Evolutionary conservation across 2,329 filamentous ascomycete genomes (phyloP).

Genomic region (Aureobasidium sp.): DNA sequence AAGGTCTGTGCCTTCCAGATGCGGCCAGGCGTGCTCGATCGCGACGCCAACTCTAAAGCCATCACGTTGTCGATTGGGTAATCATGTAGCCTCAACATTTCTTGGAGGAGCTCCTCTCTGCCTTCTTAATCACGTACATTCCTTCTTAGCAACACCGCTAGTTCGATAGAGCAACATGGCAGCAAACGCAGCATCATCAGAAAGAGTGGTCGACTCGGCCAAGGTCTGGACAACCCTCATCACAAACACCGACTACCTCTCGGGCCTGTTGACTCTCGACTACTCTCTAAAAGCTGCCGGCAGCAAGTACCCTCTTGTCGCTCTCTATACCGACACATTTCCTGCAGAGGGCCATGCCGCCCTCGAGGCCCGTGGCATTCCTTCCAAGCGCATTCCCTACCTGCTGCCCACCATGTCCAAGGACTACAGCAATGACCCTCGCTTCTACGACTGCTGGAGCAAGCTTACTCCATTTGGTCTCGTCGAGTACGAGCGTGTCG

Average conservation of each 20-base stretch:
- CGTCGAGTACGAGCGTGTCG: conserved; percentile 66
- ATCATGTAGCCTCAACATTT: conserved; percentile 1
- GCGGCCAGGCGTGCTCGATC: neutral
- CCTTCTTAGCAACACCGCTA: neutral
- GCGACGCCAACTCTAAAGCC: conserved; percentile 6
- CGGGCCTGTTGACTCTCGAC: conserved; percentile 73
- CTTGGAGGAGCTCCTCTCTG: neutral
- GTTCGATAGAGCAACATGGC: neutral
- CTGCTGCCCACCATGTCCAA: conserved; percentile 58
- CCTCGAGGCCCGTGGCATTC: conserved; percentile 60
- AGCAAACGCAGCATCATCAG: neutral
- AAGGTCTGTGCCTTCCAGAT: conserved; percentile 4
- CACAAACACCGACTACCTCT: conserved; percentile 74
- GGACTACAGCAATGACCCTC: conserved; percentile 67
- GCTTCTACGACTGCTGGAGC: conserved; percentile 86
- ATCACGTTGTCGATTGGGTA: conserved; percentile 4
- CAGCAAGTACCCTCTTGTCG: conserved; percentile 70
- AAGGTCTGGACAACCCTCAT: conserved; percentile 78
- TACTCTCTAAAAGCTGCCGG: conserved; percentile 59
- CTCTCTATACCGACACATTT: conserved; percentile 73
- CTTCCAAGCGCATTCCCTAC: conserved; percentile 61
- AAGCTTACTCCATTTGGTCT: conserved; percentile 76
- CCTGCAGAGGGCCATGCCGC: conserved; percentile 59
- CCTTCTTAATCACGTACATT: neutral
- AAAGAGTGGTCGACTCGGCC: conserved; percentile 24